Conservation (phyloP, 768 basidiomycete genomes). For the Amanita phalloides region DNA sequence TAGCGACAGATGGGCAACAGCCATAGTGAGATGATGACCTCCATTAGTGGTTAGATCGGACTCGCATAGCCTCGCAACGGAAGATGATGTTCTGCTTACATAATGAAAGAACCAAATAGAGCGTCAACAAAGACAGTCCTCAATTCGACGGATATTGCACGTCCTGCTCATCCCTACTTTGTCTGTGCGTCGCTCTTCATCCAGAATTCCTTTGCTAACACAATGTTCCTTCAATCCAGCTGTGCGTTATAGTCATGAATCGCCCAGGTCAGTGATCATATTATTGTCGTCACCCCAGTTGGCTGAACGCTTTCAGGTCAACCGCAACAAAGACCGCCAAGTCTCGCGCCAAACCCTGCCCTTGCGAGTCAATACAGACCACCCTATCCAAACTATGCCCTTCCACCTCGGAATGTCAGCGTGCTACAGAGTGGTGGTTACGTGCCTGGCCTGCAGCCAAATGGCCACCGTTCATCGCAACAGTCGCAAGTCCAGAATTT, state of each 20-base stretch:
- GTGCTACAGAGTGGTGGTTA: conserved; percentile 38
- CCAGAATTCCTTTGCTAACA: neutral
- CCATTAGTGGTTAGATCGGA: neutral
- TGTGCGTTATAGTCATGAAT: conserved; percentile 37
- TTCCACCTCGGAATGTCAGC: conserved; percentile 51
- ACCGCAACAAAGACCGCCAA: conserved; percentile 75
- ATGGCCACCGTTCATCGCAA: conserved; percentile 47
- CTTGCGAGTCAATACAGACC: conserved; percentile 58
- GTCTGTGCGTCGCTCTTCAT: neutral
- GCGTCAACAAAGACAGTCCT: conserved; percentile 22
- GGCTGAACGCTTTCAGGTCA: conserved; percentile 41
- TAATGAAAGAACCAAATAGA: conserved; percentile 25
- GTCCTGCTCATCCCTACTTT: neutral
- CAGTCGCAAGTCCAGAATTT: conserved; percentile 44
- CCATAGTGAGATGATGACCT: neutral
- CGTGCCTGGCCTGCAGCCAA: conserved; percentile 46
- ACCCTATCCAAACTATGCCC: conserved; percentile 39
- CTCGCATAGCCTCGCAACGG: too few species aligned
- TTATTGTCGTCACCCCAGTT: conserved; percentile 4
- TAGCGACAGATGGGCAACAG: neutral
- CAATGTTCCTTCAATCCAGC: conserved; percentile 15
- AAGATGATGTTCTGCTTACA: conserved; percentile 7
- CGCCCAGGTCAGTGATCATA: conserved; percentile 37
- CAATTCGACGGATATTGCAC: neutral
- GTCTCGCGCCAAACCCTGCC: conserved; percentile 52